Evolutionary conservation across 78 protist genomes (phyloP), one percentile per base, ranked within the genome.

Genomic region (Chrysochromulina parva): DNA sequence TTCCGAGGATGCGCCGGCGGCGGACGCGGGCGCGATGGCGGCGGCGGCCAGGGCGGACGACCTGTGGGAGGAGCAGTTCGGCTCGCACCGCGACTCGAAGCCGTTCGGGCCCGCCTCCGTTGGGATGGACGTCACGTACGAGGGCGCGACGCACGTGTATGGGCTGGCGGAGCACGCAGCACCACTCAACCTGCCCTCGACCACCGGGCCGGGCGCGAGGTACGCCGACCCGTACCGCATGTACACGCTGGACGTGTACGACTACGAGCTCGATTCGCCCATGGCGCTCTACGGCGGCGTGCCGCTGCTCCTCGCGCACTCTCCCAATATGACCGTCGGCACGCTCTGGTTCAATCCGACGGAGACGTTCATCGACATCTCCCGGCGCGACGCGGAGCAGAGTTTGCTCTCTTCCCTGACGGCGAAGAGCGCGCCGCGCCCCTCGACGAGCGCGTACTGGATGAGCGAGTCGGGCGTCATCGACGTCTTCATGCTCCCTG

Each of bases 211-310:
- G 20, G 67, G 74, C 67, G 22, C 22, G 22, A 38, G 38, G 38
- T 38, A 19, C 38, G 38, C 38, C 38, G 96, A 98, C 28, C 99
- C 99, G 55, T 96, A 93, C 90, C 96, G 99, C 22, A 94, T 98
- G 11, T 98, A 84, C 95, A 98, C 98, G 92, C 88, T 98, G 16
- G 99, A 99, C 85, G 76, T 85, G 88, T 85, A 28, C 66, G 96
- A 96, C 90, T 98, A 95, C 92, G 98, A 97, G 86, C 84, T 96
- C 47, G 96, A 97, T 89, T 93, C 96, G 87, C 92, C 97, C 1
- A 94, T 95, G 93, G 97, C 97, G 38, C 91, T 98, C 55, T 99
- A 99, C 94, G 99, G 99, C 48, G 67, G 95, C 48, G 93, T 98
- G 20, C 99, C 99, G 17, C 94, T 96, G 73, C 88, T 98, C 94